Base-by-base conservation (phyloP, 768 basidiomycete species). In the Lyophyllum atratum region DNA sequence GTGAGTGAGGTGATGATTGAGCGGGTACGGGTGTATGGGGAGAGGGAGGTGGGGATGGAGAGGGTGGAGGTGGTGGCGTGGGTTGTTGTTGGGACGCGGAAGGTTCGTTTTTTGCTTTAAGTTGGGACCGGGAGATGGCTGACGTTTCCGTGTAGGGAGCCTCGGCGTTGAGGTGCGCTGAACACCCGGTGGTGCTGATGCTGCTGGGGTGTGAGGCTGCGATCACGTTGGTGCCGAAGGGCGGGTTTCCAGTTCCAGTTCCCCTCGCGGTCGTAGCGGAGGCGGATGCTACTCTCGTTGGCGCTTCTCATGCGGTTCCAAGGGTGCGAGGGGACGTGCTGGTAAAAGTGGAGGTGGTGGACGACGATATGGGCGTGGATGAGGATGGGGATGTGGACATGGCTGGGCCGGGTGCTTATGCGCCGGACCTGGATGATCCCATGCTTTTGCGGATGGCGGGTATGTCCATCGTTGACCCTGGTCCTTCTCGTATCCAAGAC, bases 21-120 rank as follows among this genome's bases (percentile, higher is more conserved):
- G 43, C 63, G 72, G 37, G 72, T 68, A 6, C 58, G 62, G 25
- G 58, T 55, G 28, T 82, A 79, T 47, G 79, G 68, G 3, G 75
- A 74, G 55, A 52, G 64, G 0, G 65, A 64, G 37, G 59, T 76
- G 47, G 59, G 61, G 7, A 69, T 83, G 22, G 65, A 69, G n/a
- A 63, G 64, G 45, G 46, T 83, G 21, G 64, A 62, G 29, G 54
- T 78, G 14, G 56, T 74, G 28, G 81, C 76, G 4, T 84, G 81
- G 80, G 70, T 73, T 24, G 68, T 71, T 11, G 9, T 50, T 21
- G 65, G 65, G 33, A 51, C 22, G 24, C 55, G 59, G 6, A 64
- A 62, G 54, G 65, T 66, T 17, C 3, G 56, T 50, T 7, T 25
- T 15, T 24, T 11, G 17, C 28, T 49, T 43, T 45, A 22, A 14